phyloP scores from a whole-genome alignment of 371 early-diverging fungal genomes.

The Coelomomyces lativittatus region DNA sequence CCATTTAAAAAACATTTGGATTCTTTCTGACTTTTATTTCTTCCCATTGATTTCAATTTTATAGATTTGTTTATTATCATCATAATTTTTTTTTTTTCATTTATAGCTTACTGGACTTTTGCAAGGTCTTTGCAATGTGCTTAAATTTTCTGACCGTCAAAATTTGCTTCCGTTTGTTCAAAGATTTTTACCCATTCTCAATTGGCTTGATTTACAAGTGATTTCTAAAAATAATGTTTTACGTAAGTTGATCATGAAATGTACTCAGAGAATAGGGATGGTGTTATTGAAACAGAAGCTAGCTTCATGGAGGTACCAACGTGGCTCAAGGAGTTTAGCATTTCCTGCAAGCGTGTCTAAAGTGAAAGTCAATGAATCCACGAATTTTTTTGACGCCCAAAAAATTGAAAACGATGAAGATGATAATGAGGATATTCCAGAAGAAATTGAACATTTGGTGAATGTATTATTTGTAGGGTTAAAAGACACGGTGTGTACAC shows the following conservation, averaged over 20 bases:
- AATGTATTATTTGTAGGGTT: conserved; percentile 62
- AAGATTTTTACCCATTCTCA: conserved; percentile 25
- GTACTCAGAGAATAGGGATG: conserved; percentile 62
- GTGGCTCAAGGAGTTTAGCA: conserved; percentile 12
- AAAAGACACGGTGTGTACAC: conserved; percentile 54
- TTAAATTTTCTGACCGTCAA: conserved; percentile 47
- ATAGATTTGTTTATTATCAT: no score
- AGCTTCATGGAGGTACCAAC: conserved; percentile 56
- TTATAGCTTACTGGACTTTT: conserved; percentile 37
- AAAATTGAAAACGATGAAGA: conserved; percentile 16
- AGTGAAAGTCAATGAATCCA: conserved; percentile 8
- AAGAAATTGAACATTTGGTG: conserved; percentile 52
- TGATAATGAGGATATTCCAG: conserved; percentile 43
- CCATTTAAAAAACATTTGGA: no score
- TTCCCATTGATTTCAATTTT: no score
- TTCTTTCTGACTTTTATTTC: no score
- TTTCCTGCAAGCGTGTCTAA: not conserved
- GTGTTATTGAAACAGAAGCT: conserved; percentile 49
- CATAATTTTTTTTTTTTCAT: no score
- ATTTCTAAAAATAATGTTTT: conserved; percentile 50
- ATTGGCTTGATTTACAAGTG: conserved; percentile 21
- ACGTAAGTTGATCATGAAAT: conserved; percentile 59
- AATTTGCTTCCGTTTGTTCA: conserved; percentile 37
- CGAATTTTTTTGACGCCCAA: conserved; percentile 3
- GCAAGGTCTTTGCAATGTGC: conserved; percentile 45